These are phyloP conservation scores for Fragilaria radians DNA, from an alignment of 108 stramenopile genomes.

Conservation along the genomic window DNA sequence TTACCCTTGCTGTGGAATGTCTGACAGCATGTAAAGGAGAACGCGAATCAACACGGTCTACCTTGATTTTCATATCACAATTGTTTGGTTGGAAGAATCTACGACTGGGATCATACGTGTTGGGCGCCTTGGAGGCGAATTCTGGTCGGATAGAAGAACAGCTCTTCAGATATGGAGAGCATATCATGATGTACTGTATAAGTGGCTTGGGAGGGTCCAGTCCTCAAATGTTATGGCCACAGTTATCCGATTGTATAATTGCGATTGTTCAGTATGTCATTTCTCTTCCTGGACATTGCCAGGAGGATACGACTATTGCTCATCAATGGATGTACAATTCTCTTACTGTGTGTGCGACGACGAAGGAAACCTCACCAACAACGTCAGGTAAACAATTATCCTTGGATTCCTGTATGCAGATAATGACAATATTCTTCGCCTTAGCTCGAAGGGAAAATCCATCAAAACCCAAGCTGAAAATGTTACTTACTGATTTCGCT, in stretches of 20 bases:
- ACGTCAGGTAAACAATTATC: not conserved
- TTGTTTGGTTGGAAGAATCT: slow-evolving; percentile 50
- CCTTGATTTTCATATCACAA: slow-evolving; percentile 48
- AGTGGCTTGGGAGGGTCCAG: slow-evolving; percentile 32
- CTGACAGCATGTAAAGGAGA: slow-evolving; percentile 44
- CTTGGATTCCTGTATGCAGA: slow-evolving; percentile 15
- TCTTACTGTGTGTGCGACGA: not conserved
- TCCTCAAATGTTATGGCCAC: slow-evolving; percentile 50
- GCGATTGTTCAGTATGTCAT: slow-evolving; percentile 28
- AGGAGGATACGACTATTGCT: slow-evolving; percentile 5
- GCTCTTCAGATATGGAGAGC: slow-evolving; percentile 30
- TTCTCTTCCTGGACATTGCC: not conserved
- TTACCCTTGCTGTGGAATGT: slow-evolving; percentile 37
- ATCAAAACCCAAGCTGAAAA: slow-evolving; percentile 40
- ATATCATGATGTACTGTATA: slow-evolving; percentile 31
- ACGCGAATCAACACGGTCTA: slow-evolving; percentile 33
- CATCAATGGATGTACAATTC: slow-evolving; percentile 16
- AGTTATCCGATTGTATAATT: slow-evolving; percentile 41
- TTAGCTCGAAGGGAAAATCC: slow-evolving; percentile 34
- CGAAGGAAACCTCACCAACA: not conserved
- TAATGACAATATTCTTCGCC: slow-evolving; percentile 26
- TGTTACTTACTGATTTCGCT: slow-evolving; percentile 45
- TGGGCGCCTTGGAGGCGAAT: slow-evolving; percentile 14
- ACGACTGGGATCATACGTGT: slow-evolving; percentile 14
- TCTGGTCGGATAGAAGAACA: slow-evolving; percentile 27